Conservation (phyloP, 2,329 filamentous ascomycete genomes). For the Beauveria bassiana region DNA sequence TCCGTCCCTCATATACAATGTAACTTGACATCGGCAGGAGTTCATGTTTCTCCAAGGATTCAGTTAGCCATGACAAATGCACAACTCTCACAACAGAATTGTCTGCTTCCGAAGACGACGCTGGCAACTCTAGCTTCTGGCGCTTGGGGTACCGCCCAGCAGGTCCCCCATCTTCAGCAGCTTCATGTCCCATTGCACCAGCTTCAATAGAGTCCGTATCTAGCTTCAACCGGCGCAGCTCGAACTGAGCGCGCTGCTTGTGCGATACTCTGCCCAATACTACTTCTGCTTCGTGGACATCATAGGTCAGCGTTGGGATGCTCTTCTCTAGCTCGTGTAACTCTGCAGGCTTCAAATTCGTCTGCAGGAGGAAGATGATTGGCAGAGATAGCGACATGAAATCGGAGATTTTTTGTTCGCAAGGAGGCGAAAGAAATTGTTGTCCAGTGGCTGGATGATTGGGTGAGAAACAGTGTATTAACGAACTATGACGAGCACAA, state of each 20-base stretch:
- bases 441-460: not conserved
- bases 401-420: not conserved
- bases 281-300: slow-evolving; percentile 63
- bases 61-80: slow-evolving; percentile 50
- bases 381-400: slow-evolving; percentile 37
- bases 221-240: slow-evolving; percentile 63
- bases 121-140: slow-evolving; percentile 13
- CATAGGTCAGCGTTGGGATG: slow-evolving; percentile 60
- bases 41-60: slow-evolving; percentile 37
- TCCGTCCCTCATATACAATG: slow-evolving; percentile 45
- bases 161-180: slow-evolving; percentile 1
- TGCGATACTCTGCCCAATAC: slow-evolving; percentile 67
- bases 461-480: not conserved
- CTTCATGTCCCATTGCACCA: not conserved
- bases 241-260: slow-evolving; percentile 65
- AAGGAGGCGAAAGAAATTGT: not conserved
- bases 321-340: slow-evolving; percentile 56
- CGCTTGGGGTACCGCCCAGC: slow-evolving; percentile 14
- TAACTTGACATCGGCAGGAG: slow-evolving; percentile 44
- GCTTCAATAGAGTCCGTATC: slow-evolving; percentile 36
- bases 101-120: not conserved
- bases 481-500: not conserved
- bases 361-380: slow-evolving; percentile 64
- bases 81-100: slow-evolving; percentile 39
- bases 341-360: slow-evolving; percentile 58